Evolutionary conservation across 106 monocot genomes (phyloP), one percentile per base, ranked within the genome.

Genomic region (Acorus calamus): DNA sequence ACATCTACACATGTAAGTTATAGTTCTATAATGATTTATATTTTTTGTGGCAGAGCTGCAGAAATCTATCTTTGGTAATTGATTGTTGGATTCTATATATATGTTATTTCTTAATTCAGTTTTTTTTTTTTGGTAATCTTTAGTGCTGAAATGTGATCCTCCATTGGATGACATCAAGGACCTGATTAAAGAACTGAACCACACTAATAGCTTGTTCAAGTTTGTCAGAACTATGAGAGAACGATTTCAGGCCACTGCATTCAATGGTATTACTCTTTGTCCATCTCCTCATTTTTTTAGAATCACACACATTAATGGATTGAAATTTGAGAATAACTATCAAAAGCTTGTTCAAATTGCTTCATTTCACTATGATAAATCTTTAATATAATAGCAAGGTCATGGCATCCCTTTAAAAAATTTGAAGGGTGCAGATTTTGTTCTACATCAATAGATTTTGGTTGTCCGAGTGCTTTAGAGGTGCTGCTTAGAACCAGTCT

Each of bases 161-260:
- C 48, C 42, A 13, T 10, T 93, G n/a, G 60, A 74, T 49, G 78
- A 78, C 69, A 56, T 72, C 45, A 62, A 66, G 46, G 77, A 70
- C 8, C 61, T 84, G 66, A 55, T 93, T 11, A 58, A 77, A 57
- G 86, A 89, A 41, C 45, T 93, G 64, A 89, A 93, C 54, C 66
- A 75, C 76, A 86, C 76, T 41, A 83, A 89, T 56, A 79, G 72
- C 57, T 68, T 93, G n/a, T 86, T 83, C 69, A 76, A 78, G 64
- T 89, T 93, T 73, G 86, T 79, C 13, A 78, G 81, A 71, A 72
- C 74, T 47, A 86, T 86, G 86, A 81, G 93, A 77, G 77, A 74
- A 55, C 85, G 81, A 57, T 86, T 93, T 70, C 58, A 73, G 66
- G 72, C 61, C 60, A 56, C 71, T 77, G 46, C 75, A 59, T 47